Evolutionary conservation across 768 basidiomycete genomes (phyloP), one percentile per base, ranked within the genome.

Genomic region (Lanmaoa pseudosensibilis): DNA sequence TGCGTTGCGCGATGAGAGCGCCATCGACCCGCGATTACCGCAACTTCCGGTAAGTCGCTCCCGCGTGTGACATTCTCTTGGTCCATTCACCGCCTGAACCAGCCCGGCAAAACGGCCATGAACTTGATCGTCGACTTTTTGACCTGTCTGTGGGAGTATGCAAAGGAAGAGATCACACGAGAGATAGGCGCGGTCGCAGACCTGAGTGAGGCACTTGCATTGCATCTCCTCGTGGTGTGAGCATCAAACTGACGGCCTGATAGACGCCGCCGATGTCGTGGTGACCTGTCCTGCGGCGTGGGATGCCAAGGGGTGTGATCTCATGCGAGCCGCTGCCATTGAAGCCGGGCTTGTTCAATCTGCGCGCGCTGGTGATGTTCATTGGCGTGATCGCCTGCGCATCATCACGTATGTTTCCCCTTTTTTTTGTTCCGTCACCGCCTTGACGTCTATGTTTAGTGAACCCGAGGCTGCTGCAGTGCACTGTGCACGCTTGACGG

Each of bases 241-340:
- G 5, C 15, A 2, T 54, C 32, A 54, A n/a, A 30, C 58, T 53
- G 41, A 59, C 25, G 46, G 52, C 15, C 38, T 37, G n/a, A 50
- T 63, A 93, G 92, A 90, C 68, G 78, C 86, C 39, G 92, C 90
- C 54, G 88, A 92, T 63, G 89, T 94, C 6, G 88, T 88, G 80
- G 74, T 94, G 54, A 93, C 90, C 3, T 92, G 93, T 5, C 92
- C 92, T 52, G 92, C 92, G 15, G 92, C 92, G 19, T 94, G 92
- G 92, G 92, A 94, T 68, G 90, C 87, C 1, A 85, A 79, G 59
- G 92, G 90, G 0, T 92, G 88, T 64, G 86, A 87, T 56, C 80
- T 92, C 62, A 94, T 94, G 92, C 81, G 92, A 21, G 86, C 86
- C 48, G 89, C 90, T 41, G 91, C 92, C 16, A 88, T 94, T 56